These are phyloP conservation scores for Magnaporthales sp. DNA, from an alignment of 2,329 filamentous ascomycete genomes.

Conservation along the genomic window DNA sequence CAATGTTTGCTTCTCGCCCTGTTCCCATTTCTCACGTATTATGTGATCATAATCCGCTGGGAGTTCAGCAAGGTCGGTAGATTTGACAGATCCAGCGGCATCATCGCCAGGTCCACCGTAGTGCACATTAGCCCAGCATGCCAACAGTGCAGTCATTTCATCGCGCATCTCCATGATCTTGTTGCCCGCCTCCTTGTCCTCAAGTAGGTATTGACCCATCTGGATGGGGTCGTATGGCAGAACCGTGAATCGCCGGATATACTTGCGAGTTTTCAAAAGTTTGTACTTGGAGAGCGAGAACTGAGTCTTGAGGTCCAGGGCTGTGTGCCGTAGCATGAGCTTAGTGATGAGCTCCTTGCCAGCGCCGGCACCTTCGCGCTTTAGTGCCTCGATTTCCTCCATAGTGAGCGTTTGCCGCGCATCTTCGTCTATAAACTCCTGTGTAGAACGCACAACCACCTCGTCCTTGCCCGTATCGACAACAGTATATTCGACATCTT, in stretches of 20 bases:
- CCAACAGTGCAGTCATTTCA: conserved; percentile 72
- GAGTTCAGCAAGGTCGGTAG: neutral
- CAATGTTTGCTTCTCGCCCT: neutral
- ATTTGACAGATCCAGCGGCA: conserved; percentile 10
- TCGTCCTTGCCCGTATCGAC: conserved; percentile 33
- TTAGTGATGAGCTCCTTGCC: conserved; percentile 90
- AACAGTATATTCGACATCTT: conserved; percentile 35
- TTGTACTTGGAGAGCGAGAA: conserved; percentile 97
- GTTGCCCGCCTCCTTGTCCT: conserved; percentile 63
- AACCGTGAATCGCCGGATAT: conserved; percentile 78
- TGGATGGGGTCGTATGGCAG: conserved; percentile 73
- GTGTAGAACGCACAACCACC: conserved; percentile 45
- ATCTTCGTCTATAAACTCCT: conserved; percentile 50
- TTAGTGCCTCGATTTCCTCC: conserved; percentile 66
- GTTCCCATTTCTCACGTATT: neutral
- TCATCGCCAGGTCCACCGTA: conserved; percentile 36
- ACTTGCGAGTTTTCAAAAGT: conserved; percentile 87
- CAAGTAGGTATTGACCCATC: conserved; percentile 67
- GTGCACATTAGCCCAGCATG: conserved; percentile 86
- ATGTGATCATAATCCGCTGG: neutral
- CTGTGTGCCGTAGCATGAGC: conserved; percentile 80
- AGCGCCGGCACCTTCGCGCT: conserved; percentile 64
- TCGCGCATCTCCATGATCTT: conserved; percentile 82
- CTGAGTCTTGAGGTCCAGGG: conserved; percentile 85
- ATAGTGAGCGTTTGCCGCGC: conserved; percentile 70